Base-by-base conservation (phyloP, 2,329 filamentous ascomycete genomes). In the Gnomoniopsis sp. region DNA sequence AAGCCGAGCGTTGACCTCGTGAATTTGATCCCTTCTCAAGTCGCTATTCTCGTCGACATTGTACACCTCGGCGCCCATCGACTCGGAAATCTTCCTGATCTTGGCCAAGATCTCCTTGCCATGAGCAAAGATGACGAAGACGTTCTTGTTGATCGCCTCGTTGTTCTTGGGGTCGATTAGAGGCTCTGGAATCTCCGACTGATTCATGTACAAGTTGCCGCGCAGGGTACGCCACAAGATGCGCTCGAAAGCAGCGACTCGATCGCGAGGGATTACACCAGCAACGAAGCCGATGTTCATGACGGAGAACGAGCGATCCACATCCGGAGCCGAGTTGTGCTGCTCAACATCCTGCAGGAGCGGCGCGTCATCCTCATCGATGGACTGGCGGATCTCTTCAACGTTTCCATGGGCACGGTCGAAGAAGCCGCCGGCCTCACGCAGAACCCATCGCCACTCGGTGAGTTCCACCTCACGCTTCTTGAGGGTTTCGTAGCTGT, bases 271-370 rank as follows among this genome's bases (percentile, higher is more conserved):
- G 67, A 99, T 98, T 67, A 98, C 95, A 75, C 95, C 95, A 56
- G 95, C 90, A 55, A 99, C 93, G 69, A 99, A 99, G 11, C 95
- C 95, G 71, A 99, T 99, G 77, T 98, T 97, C 90, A 98, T 96
- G 63, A 92, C 91, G 6, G 91, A 95, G 75, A 99, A 97, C 46
- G 91, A 95, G 64, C 89, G 86, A 70, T 95, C 91, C 41, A 81
- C 88, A 61, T 91, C 89, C 53, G 85, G 77, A 55, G 82, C 82
- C 57, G 79, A 74, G 62, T 80, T 81, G 70, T 93, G 87, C 71
- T 96, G 90, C 74, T 99, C 95, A 54, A 98, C 85, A 71, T 99
- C 95, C 65, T 90, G 89, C 57, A 99, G 86, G 49, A 99, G 83
- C 46, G 96, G 95, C 61, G 95, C 95, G 75, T 98, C 93, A 70